A percentile compares a stretch with the other conserved stretches of the same genome.
phyloP scores from a whole-genome alignment of 257 asterid genomes.

The Solanum pennellii region DNA sequence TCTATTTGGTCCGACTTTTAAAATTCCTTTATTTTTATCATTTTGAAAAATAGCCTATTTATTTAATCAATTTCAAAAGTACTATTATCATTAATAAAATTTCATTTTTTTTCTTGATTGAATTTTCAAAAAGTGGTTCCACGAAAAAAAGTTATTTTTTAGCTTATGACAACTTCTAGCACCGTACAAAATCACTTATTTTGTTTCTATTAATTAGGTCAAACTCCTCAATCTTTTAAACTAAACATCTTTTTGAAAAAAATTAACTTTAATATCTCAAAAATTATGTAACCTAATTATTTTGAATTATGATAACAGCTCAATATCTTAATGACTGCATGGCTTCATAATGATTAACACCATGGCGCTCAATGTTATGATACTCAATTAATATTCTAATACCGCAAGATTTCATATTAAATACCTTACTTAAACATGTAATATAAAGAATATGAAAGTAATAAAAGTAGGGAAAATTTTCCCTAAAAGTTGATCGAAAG shows the following conservation, averaged over 20 bases:
- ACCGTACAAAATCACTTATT: neutral
- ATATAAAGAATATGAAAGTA: neutral
- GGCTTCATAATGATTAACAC: neutral
- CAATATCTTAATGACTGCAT: neutral
- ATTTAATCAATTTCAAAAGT: neutral
- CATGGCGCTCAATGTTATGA: neutral
- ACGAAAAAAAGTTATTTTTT: neutral
- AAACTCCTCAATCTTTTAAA: neutral
- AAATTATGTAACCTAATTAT: neutral
- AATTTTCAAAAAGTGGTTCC: neutral
- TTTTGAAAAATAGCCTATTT: neutral
- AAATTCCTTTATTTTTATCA: neutral
- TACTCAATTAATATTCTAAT: neutral
- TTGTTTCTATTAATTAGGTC: neutral
- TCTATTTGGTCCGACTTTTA: neutral
- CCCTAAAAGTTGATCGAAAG: conserved; percentile 16
- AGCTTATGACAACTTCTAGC: neutral
- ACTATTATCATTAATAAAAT: neutral
- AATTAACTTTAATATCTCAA: neutral
- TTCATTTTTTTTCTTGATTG: neutral
- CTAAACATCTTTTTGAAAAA: neutral
- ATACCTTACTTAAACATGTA: neutral
- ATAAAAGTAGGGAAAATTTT: conserved; percentile 6
- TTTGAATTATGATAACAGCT: neutral
- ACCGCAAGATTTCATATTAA: neutral